phyloP scores from a whole-genome alignment of 305 asterid species.

The Solanum hybrid region DNA sequence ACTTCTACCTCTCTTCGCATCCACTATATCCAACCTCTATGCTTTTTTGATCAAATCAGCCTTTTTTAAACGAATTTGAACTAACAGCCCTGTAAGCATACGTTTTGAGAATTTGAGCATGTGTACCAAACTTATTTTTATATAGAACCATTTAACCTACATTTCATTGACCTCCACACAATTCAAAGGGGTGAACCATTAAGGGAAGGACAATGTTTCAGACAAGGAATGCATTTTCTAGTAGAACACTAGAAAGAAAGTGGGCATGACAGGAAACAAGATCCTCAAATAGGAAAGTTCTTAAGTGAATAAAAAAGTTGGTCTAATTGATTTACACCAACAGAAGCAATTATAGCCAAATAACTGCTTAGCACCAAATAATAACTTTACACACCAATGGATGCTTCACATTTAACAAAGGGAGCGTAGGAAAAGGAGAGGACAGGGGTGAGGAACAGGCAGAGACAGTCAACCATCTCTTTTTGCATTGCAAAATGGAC shows the following conservation, averaged over 20 bases:
- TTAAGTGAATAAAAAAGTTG: not conserved
- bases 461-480: no score
- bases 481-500: no score
- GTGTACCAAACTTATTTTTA: not conserved
- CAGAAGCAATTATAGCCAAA: not conserved
- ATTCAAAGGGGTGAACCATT: not conserved
- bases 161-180: not conserved
- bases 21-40: not conserved
- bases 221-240: not conserved
- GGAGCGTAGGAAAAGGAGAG: not conserved
- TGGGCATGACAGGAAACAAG: not conserved
- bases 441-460: not conserved
- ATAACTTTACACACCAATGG: not conserved
- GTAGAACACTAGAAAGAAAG: not conserved
- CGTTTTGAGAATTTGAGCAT: not conserved
- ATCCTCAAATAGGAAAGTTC: not conserved
- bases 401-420: not conserved
- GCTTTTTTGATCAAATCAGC: not conserved
- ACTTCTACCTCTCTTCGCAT: not conserved
- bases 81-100: not conserved
- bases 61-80: not conserved
- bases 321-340: not conserved
- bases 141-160: not conserved
- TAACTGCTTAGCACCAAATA: not conserved
- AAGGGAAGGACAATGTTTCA: not conserved